Evolutionary conservation across 768 basidiomycete species (phyloP).

Genomic region (Panus rudis): DNA sequence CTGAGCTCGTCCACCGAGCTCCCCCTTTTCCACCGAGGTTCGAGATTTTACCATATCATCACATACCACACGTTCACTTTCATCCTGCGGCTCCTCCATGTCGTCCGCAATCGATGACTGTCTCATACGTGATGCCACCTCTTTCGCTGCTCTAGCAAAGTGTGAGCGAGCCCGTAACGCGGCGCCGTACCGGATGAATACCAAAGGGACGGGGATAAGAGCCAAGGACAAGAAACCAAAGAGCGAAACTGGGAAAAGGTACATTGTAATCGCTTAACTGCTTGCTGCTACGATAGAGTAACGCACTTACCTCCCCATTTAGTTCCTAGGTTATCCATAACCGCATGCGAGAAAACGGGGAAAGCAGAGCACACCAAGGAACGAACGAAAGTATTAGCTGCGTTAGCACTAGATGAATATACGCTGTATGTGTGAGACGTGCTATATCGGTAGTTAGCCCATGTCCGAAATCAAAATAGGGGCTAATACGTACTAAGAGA

Average conservation of each 20-base stretch:
- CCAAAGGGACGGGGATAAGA: conserved; percentile 16
- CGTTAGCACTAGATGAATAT: conserved; percentile 15
- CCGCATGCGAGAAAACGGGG: conserved; percentile 14
- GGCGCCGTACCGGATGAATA: conserved; percentile 19
- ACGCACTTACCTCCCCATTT: conserved; percentile 17
- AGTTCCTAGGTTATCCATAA: conserved; percentile 14
- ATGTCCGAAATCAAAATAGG: background rate
- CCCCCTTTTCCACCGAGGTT: too few relatives aligned
- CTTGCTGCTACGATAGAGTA: background rate
- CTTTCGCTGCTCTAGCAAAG: conserved; percentile 13
- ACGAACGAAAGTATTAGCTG: conserved; percentile 15
- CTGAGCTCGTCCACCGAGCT: too few relatives aligned
- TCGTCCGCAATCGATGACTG: background rate
- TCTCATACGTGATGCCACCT: conserved; percentile 9
- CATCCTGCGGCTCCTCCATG: background rate
- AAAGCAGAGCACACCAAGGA: conserved; percentile 15
- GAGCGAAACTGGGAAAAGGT: conserved; percentile 11
- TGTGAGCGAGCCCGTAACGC: conserved; percentile 16
- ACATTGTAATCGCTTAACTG: background rate
- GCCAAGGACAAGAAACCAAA: conserved; percentile 18
- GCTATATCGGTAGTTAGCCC: conserved; percentile 3
- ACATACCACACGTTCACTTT: too few relatives aligned
- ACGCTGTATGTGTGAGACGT: conserved; percentile 13
- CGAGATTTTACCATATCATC: too few relatives aligned
- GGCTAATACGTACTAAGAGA: conserved; percentile 13